A percentile compares a stretch with the other conserved stretches of the same genome.
Conservation (phyloP, 2,329 filamentous ascomycete genomes). For the Cadophora sp. region DNA sequence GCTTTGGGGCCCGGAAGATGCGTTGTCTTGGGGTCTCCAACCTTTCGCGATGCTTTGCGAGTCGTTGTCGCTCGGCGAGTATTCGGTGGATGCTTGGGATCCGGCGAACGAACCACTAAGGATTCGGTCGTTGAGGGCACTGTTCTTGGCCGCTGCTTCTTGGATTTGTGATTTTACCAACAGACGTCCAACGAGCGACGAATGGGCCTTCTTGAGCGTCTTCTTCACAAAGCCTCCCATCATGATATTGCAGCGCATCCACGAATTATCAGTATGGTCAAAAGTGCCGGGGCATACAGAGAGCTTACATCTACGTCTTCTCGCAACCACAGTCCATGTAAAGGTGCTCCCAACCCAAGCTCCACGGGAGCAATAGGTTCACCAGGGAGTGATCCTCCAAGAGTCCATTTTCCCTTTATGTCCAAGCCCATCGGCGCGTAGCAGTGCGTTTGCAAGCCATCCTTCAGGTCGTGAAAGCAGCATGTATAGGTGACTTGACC, state of each 20-base stretch:
- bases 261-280: not conserved
- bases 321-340: constrained; percentile 76
- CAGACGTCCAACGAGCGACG: constrained; percentile 70
- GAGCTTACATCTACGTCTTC: constrained; percentile 73
- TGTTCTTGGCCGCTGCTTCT: constrained; percentile 31
- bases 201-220: constrained; percentile 80
- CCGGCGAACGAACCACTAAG: not conserved
- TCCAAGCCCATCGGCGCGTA: constrained; percentile 84
- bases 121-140: constrained; percentile 6
- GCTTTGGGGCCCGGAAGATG: not conserved
- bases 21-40: not conserved
- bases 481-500: constrained; percentile 79
- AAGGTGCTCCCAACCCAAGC: constrained; percentile 69
- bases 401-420: constrained; percentile 78
- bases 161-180: constrained; percentile 55
- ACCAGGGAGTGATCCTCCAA: constrained; percentile 74
- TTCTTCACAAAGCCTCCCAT: constrained; percentile 81
- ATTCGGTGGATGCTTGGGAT: constrained; percentile 19
- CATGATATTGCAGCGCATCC: constrained; percentile 78
- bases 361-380: constrained; percentile 72
- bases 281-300: not conserved
- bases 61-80: constrained; percentile 17
- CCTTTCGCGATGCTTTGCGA: not conserved
- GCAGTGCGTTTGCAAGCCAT: constrained; percentile 81
- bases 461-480: constrained; percentile 77